Base-by-base conservation (phyloP, 106 monocot genomes). In the Cymbidium sinense region DNA sequence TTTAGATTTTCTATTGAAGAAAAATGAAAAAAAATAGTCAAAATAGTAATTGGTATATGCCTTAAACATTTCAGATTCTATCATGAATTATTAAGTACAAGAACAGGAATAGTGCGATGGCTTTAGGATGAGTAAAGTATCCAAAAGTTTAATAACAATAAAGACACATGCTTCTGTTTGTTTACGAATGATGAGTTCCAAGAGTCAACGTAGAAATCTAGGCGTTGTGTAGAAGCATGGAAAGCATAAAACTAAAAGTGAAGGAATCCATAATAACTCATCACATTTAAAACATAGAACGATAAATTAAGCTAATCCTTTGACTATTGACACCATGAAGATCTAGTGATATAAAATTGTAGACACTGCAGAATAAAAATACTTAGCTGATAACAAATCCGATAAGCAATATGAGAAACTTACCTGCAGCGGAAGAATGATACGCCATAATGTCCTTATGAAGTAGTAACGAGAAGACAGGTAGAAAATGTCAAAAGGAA, bases 401-500 rank as follows among this genome's bases (percentile, higher is more conserved):
- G 50, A 73, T 7, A 73, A 6, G 51, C 25, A 28, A 67, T 12
- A 67, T 67, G 54, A 73, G 64, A 36, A 69, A 85, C 83, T 79
- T 93, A 77, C 96, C 85, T 95, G 95, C 70, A 93, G 81, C 9
- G 96, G 96, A 76, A 96, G 87, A 73, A 86, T 50, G 77, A 96
- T 93, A 69, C 93, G 87, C 90, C 89, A 93, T 47, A 93, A 70
- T 27, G 96, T 93, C 86, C 89, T 86, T 78, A 96, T 69, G 23
- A 96, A 88, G 84, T 86, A 96, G 82, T 87, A 96, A 27, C 96
- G 96, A 50, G 96, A 87, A 75, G 96, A 93, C 50, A 93, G 82
- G 84, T 96, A 91, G 77, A 93, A 93, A 44, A 96, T 93, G 80
- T 96, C 93, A 88, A 96, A 96, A 70, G 96, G 96, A 69, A 84